Evolutionary conservation across 345 rosid species (phyloP), one percentile per base, ranked within the genome.

Genomic region (Boechera stricta): DNA sequence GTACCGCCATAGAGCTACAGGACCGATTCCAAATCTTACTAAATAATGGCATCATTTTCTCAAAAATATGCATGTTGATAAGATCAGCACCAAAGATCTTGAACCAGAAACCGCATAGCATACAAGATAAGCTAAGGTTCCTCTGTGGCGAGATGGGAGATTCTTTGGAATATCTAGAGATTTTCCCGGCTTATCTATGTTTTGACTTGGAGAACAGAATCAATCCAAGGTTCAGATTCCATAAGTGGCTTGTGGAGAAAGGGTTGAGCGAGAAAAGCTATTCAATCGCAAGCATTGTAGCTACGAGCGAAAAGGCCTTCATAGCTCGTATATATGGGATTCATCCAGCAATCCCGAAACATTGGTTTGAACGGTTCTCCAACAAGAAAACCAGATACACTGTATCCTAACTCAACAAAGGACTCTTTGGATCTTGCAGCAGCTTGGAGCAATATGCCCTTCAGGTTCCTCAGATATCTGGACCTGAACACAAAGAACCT

Each of bases 261-360:
- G 90, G 91, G 12, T 68, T 85, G 51, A 73, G 81, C 64, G 48
- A 65, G 54, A 79, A 8, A 67, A 74, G 72, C 62, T 89, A 91
- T 77, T 82, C 89, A 28, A 68, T 87, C 35, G 83, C 88, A 18
- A 89, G 91, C 85, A 82, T 91, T 45, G 84, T 91, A 72, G 91
- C 96, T 57, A 84, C 89, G 6, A 81, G 91, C 73, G 90, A 88
- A 65, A 89, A 84, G 84, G 72, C 66, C 7, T 89, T 86, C 71
- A 21, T 89, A 28, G 69, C 79, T 64, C 89, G 96, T 55, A 49
- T 89, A 12, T 56, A 70, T 63, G 75, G 86, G 72, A 86, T 89
- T 76, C 90, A 87, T 77, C 96, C 91, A 1, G 91, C 90, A 60
- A 82, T 86, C 71, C 84, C 81, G n/a, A 88, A 86, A 71, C 82